Conservation (phyloP, 2,329 filamentous ascomycete species). For the Pseudogymnoascus sp. region DNA sequence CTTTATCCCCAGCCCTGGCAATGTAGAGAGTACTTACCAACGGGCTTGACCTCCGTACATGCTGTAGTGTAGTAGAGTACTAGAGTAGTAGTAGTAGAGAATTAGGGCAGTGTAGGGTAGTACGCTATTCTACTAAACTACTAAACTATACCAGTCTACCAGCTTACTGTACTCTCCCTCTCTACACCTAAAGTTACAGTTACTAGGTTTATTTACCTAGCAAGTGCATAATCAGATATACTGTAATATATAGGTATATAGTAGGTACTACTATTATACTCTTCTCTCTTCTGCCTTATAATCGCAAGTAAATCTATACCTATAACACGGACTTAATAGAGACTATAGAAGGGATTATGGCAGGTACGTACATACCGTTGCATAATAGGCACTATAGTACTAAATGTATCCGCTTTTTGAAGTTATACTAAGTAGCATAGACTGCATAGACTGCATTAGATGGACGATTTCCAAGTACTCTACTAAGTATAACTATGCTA, state of each 20-base stretch:
- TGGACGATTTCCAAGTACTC: background rate
- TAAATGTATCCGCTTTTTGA: background rate
- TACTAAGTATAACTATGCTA: background rate
- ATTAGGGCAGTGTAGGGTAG: background rate
- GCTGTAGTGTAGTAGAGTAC: no score
- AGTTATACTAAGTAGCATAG: background rate
- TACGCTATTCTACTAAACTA: no score
- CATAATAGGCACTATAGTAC: background rate
- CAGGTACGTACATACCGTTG: background rate
- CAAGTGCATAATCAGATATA: no score
- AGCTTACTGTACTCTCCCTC: no score
- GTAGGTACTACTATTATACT: no score
- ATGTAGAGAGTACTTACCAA: background rate
- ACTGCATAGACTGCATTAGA: background rate
- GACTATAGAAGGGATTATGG: background rate
- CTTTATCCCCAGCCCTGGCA: background rate
- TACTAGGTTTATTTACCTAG: no score
- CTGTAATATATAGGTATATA: no score
- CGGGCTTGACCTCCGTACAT: background rate
- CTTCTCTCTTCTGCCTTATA: no score
- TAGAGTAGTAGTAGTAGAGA: no score
- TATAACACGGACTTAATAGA: background rate
- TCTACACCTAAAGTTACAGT: no score
- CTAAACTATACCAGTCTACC: no score
- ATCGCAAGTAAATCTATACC: background rate